Evolutionary conservation across 352 stramenopile species (phyloP).

Genomic region (Pythium brachiatum): DNA sequence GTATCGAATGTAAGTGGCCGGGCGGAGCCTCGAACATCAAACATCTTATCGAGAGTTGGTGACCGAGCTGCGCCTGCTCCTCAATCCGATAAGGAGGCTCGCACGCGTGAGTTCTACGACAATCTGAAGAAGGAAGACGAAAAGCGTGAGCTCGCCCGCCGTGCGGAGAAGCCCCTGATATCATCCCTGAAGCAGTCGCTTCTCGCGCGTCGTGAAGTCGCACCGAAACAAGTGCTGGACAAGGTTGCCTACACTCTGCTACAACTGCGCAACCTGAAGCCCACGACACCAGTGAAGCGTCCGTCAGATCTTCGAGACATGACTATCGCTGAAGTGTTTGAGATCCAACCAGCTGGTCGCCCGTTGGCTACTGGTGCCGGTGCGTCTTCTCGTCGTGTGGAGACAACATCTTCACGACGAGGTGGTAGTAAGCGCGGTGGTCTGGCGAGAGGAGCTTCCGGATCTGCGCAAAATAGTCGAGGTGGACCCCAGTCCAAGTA

Average conservation of each 20-base stretch:
- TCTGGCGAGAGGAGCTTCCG: conserved; percentile 2
- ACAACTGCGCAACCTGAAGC: conserved; percentile 45
- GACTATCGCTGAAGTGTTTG: conserved; percentile 58
- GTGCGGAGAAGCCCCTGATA: conserved; percentile 37
- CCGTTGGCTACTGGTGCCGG: conserved; percentile 7
- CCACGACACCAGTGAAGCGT: conserved; percentile 28
- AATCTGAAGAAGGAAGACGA: conserved; percentile 57
- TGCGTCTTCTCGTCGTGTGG: conserved; percentile 12
- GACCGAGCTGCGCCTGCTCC: conserved; percentile 4
- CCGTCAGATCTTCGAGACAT: conserved; percentile 62
- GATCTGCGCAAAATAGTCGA: conserved; percentile 1
- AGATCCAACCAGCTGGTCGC: conserved; percentile 31
- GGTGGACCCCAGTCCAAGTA: conserved; percentile 11
- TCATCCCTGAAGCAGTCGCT: conserved; percentile 53
- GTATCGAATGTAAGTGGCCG: not conserved
- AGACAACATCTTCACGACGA: conserved; percentile 11
- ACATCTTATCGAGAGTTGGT: conserved; percentile 21
- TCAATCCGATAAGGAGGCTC: conserved; percentile 20
- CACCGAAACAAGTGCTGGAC: conserved; percentile 20
- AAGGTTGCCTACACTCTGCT: conserved; percentile 58
- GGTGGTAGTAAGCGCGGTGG: conserved; percentile 20
- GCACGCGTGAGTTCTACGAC: conserved; percentile 39
- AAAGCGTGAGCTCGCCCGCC: conserved; percentile 36
- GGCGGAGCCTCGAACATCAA: not conserved
- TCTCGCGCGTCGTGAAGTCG: conserved; percentile 15